Evolutionary conservation across 1,284 basidiomycete genomes (phyloP), one percentile per base, ranked within the genome.

Genomic region (Rhodofomes roseus): DNA sequence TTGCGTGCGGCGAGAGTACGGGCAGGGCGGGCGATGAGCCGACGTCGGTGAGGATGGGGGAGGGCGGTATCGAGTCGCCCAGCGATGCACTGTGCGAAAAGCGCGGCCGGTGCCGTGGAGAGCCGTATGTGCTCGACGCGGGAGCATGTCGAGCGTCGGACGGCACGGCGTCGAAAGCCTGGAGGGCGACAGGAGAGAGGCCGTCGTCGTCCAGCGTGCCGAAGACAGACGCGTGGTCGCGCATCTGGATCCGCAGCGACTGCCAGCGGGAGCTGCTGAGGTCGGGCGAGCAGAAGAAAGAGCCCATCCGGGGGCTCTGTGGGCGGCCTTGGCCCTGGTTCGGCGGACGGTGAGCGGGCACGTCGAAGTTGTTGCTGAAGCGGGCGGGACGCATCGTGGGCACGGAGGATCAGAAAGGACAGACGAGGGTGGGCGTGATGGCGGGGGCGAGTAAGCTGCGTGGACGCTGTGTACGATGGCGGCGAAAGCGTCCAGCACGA

Each of bases 11-110:
- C 2, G 67, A 63, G 14, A 67, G 57, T n/a, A 67, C 60, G 8
- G 67, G 67, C 14, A 69, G 54, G 0, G 66, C 63, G 1, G 67
- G 66, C 9, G 67, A 67, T 14, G 61, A 48, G 2, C 60, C 63
- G n/a, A 36, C 37, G 5, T 64, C 63, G 1, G 56, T 56, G 5
- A 60, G 41, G n/a, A 60, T 36, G 31, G 64, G 65, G 1, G 66
- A 66, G 4, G 54, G 57, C 0, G 56, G 23, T 2, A 29, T 37
- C n/a, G 60, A 34, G 22, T 52, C 43, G 1, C 64, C 62, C 1
- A 60, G 60, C 1, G 66, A 59, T 4, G 61, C 63, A 23, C 60
- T 64, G 11, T 64, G 54, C 11, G 63, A 51, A 37, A 67, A 69
- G 2, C 56, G 65, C 27, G 65, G 29, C 18, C 67, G 66, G 44